Conservation (phyloP, 345 rosid species). For the Hypericum perforatum region DNA sequence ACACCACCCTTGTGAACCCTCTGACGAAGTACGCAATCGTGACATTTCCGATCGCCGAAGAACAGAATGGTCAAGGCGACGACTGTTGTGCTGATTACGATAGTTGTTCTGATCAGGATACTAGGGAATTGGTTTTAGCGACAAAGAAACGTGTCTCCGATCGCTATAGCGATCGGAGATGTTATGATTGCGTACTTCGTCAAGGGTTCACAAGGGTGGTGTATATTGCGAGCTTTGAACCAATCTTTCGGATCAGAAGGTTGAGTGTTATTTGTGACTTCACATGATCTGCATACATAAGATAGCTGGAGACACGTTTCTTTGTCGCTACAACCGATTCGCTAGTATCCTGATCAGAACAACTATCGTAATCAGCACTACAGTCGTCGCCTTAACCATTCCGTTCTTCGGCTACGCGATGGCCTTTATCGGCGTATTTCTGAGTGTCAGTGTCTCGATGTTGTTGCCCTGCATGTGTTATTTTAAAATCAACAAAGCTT, state of each 20-base stretch:
- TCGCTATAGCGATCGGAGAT: conserved; percentile 40
- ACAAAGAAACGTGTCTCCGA: conserved; percentile 32
- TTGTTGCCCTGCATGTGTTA: conserved; percentile 58
- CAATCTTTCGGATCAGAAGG: conserved; percentile 37
- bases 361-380: conserved; percentile 39
- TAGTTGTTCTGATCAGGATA: conserved; percentile 32
- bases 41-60: conserved; percentile 46
- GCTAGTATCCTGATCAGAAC: conserved; percentile 38
- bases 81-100: conserved; percentile 41
- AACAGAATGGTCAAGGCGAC: conserved; percentile 48
- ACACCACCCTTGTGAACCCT: conserved; percentile 48
- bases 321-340: conserved; percentile 18
- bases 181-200: conserved; percentile 48
- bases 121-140: conserved; percentile 22
- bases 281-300: conserved; percentile 46
- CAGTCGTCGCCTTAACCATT: conserved; percentile 39
- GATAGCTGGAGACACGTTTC: conserved; percentile 34
- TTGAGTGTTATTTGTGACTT: conserved; percentile 61
- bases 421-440: conserved; percentile 52
- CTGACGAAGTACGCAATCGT: conserved; percentile 48
- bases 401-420: conserved; percentile 59
- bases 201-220: conserved; percentile 52
- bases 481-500: conserved; percentile 33
- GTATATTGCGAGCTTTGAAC: conserved; percentile 44
- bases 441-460: conserved; percentile 40